Percentiles rank a stretch among this genome's conserved stretches.
phyloP scores from a whole-genome alignment of 176 grass and related monocot species.

The Oryza rufipogon region DNA sequence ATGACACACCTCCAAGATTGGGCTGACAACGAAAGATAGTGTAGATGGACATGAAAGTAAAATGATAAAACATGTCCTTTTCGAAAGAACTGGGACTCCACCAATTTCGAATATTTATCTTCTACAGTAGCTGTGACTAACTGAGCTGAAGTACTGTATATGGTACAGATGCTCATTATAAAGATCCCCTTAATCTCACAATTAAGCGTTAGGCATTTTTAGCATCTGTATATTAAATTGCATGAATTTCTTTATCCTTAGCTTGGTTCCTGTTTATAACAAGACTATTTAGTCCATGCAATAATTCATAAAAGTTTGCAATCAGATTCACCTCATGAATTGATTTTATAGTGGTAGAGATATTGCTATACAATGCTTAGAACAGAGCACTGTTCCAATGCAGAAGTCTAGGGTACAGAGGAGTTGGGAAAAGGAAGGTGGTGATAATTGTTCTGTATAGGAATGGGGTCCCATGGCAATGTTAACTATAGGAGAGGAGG shows the following conservation, averaged over 20 bases:
- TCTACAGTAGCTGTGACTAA: slow-evolving; percentile 28
- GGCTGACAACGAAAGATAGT: slow-evolving; percentile 41
- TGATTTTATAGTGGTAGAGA: slow-evolving; percentile 41
- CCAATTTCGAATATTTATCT: slow-evolving; percentile 54
- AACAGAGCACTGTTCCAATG: slow-evolving; percentile 45
- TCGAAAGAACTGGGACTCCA: slow-evolving; percentile 42
- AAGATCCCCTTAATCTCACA: slow-evolving; percentile 33
- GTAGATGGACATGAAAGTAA: slow-evolving; percentile 46
- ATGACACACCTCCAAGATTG: slow-evolving; percentile 42
- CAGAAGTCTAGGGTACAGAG: slow-evolving; percentile 45
- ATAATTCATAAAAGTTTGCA: slow-evolving; percentile 44
- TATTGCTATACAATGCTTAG: slow-evolving; percentile 36
- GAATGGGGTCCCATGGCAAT: slow-evolving; percentile 58
- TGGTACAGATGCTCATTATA: slow-evolving; percentile 37
- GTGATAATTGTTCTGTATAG: slow-evolving; percentile 49
- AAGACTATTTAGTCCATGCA: slow-evolving; percentile 44
- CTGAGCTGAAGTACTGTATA: slow-evolving; percentile 37
- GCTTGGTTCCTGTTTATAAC: slow-evolving; percentile 31
- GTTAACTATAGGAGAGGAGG: slow-evolving; percentile 45
- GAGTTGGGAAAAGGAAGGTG: slow-evolving; percentile 45
- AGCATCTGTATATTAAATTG: neutral
- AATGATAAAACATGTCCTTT: slow-evolving; percentile 47
- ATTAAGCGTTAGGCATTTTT: slow-evolving; percentile 29
- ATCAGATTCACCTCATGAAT: slow-evolving; percentile 30
- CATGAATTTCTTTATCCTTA: slow-evolving; percentile 29